A percentile compares a stretch with the other conserved stretches of the same genome.
These are phyloP conservation scores for Mortierella alpina DNA, from an alignment of 192 early-diverging fungal genomes.

Conservation along the genomic window DNA sequence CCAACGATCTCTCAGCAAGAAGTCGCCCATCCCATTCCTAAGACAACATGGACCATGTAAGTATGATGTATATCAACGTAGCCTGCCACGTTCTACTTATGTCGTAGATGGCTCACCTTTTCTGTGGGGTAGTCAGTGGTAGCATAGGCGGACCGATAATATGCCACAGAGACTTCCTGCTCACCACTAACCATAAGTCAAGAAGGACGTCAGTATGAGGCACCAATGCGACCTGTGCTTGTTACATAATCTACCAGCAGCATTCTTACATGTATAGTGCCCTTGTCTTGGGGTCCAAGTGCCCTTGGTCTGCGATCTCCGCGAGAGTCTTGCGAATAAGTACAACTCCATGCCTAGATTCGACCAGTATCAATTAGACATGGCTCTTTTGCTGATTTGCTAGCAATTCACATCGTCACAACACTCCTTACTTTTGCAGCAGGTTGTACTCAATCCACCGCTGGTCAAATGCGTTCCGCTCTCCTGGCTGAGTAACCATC, in stretches of 20 bases:
- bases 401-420: not conserved
- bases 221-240: not conserved
- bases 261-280: conserved; percentile 75
- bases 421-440: conserved; percentile 58
- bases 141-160: conserved; percentile 92
- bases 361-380: conserved; percentile 4
- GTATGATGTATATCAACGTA: not conserved
- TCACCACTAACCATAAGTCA: conserved; percentile 60
- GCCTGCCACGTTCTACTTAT: not conserved
- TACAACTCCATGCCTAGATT: conserved; percentile 65
- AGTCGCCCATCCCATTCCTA: conserved; percentile 93
- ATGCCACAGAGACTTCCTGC: conserved; percentile 85
- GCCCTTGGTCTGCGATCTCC: conserved; percentile 74
- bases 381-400: conserved; percentile 1
- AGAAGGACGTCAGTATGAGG: not conserved
- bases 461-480: conserved; percentile 95
- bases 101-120: conserved; percentile 56
- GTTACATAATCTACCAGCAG: not conserved
- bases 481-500: conserved; percentile 93
- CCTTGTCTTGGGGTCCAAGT: conserved; percentile 65
- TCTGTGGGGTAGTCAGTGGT: conserved; percentile 87
- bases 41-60: not conserved
- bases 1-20: conserved; percentile 81
- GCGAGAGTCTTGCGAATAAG: conserved; percentile 73
- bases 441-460: conserved; percentile 86